These are phyloP conservation scores for Stromatinia cepivora DNA, from an alignment of 2,329 filamentous ascomycete species.

Conservation along the genomic window DNA sequence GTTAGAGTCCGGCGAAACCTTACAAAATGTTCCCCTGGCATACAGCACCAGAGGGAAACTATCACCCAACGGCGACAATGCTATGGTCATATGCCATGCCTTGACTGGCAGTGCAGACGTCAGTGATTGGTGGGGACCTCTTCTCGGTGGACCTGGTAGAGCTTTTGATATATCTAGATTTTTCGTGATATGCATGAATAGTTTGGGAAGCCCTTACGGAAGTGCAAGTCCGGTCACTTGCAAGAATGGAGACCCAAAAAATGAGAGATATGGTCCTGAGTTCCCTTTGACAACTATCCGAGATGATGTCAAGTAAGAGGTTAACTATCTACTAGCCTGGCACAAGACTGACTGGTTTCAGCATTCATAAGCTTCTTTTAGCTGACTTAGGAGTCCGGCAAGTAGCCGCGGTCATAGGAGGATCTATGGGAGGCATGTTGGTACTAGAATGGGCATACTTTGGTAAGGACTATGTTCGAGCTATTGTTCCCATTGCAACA, in stretches of 20 bases:
- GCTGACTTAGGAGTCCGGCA: conserved; percentile 79
- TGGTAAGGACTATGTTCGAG: conserved; percentile 79
- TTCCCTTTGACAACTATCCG: conserved; percentile 94
- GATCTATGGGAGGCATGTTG: conserved; percentile 86
- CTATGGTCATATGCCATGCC: conserved; percentile 79
- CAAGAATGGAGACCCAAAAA: conserved; percentile 73
- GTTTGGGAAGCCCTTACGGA: conserved; percentile 80
- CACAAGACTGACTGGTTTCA: conserved; percentile 41
- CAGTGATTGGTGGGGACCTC: conserved; percentile 83
- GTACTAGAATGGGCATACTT: conserved; percentile 92
- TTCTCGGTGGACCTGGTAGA: conserved; percentile 74
- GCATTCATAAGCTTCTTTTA: conserved; percentile 75
- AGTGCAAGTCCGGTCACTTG: conserved; percentile 86
- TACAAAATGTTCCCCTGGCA: conserved; percentile 73
- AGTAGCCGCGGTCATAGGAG: conserved; percentile 76
- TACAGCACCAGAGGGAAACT: conserved; percentile 66
- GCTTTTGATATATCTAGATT: conserved; percentile 81
- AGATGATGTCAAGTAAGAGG: conserved; percentile 85
- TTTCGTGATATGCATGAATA: conserved; percentile 85
- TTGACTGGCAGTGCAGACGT: conserved; percentile 84
- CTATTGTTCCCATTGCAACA: conserved; percentile 80
- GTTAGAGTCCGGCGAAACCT: conserved; percentile 84
- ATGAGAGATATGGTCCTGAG: conserved; percentile 86
- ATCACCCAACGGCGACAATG: conserved; percentile 60
- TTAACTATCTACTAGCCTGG: conserved; percentile 25